These are phyloP conservation scores for Monosporascus sp. DNA, from an alignment of 2,329 filamentous ascomycete species.

Conservation along the genomic window DNA sequence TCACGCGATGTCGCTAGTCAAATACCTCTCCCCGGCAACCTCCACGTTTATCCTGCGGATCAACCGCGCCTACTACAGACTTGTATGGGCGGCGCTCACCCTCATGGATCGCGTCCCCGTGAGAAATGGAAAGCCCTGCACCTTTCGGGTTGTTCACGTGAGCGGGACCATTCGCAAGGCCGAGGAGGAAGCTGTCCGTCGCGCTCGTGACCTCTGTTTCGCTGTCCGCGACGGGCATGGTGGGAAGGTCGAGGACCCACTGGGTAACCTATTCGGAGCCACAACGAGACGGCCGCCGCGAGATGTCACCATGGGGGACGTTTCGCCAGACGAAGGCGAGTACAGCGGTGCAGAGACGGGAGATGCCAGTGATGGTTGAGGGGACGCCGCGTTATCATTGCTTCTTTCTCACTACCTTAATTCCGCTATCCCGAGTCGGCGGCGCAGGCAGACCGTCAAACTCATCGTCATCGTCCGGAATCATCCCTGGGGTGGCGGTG, in stretches of 20 bases:
- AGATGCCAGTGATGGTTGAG: slow-evolving; percentile 23
- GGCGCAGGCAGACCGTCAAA: slow-evolving; percentile 49
- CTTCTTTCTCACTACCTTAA: slow-evolving; percentile 66
- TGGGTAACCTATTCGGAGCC: slow-evolving; percentile 34
- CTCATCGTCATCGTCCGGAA: slow-evolving; percentile 33
- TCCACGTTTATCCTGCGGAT: slow-evolving; percentile 89
- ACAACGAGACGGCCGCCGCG: slow-evolving; percentile 14
- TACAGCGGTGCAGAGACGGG: slow-evolving; percentile 33
- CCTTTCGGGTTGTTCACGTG: slow-evolving; percentile 79
- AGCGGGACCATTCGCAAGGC: slow-evolving; percentile 90
- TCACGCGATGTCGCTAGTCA: slow-evolving; percentile 52
- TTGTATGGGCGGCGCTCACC: slow-evolving; percentile 86
- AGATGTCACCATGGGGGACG: slow-evolving; percentile 24
- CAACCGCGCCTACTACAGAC: slow-evolving; percentile 72
- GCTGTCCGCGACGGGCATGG: slow-evolving; percentile 50
- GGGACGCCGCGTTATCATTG: slow-evolving; percentile 35
- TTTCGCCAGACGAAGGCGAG: slow-evolving; percentile 41
- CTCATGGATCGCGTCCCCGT: slow-evolving; percentile 68
- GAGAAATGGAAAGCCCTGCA: slow-evolving; percentile 58
- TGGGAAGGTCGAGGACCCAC: slow-evolving; percentile 20
- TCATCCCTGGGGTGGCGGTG: slow-evolving; percentile 28
- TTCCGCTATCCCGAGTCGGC: slow-evolving; percentile 50
- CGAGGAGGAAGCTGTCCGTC: slow-evolving; percentile 81
- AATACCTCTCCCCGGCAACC: slow-evolving; percentile 88
- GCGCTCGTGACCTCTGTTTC: slow-evolving; percentile 67